A percentile compares a stretch with the other conserved stretches of the same genome.
phyloP scores from a whole-genome alignment of 768 basidiomycete genomes.

The Hirschioporus abietinus region DNA sequence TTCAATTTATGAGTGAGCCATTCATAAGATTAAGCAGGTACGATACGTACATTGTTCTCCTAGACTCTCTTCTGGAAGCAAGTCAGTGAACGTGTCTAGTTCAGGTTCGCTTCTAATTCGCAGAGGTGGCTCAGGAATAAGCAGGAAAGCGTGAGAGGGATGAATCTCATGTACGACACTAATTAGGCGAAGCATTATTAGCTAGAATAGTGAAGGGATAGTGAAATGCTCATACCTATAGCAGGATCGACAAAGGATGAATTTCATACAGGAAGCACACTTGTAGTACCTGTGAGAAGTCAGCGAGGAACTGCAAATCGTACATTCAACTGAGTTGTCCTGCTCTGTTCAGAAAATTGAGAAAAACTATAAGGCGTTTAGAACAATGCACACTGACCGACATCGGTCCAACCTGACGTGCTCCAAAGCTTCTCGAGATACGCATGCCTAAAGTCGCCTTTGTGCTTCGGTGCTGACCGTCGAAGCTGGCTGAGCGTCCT shows the following conservation, averaged over 20 bases:
- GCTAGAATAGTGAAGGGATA: background rate
- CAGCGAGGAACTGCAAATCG: slow-evolving; percentile 71
- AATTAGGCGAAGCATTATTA: slow-evolving; percentile 10
- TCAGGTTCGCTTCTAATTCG: slow-evolving; percentile 39
- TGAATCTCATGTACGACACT: slow-evolving; percentile 92
- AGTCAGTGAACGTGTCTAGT: slow-evolving; percentile 16
- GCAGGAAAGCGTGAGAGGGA: slow-evolving; percentile 81
- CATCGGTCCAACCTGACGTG: slow-evolving; percentile 77
- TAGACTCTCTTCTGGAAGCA: slow-evolving; percentile 30
- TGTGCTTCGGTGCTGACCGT: slow-evolving; percentile 62
- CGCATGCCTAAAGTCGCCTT: slow-evolving; percentile 77
- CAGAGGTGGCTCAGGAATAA: slow-evolving; percentile 59
- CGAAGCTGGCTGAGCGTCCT: slow-evolving; percentile 51
- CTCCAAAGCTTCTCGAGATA: slow-evolving; percentile 88
- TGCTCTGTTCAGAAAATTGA: slow-evolving; percentile 44
- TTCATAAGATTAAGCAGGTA: background rate
- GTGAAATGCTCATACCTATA: slow-evolving; percentile 50
- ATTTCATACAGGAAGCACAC: slow-evolving; percentile 75
- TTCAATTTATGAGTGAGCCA: slow-evolving; percentile 2
- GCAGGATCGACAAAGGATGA: slow-evolving; percentile 78
- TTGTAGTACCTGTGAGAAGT: slow-evolving; percentile 59
- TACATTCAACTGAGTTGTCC: slow-evolving; percentile 70
- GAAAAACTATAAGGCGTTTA: slow-evolving; percentile 1
- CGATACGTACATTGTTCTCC: slow-evolving; percentile 57
- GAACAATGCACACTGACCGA: slow-evolving; percentile 50